These are phyloP conservation scores for Medicago arabica DNA, from an alignment of 306 rosid species.

Conservation along the genomic window DNA sequence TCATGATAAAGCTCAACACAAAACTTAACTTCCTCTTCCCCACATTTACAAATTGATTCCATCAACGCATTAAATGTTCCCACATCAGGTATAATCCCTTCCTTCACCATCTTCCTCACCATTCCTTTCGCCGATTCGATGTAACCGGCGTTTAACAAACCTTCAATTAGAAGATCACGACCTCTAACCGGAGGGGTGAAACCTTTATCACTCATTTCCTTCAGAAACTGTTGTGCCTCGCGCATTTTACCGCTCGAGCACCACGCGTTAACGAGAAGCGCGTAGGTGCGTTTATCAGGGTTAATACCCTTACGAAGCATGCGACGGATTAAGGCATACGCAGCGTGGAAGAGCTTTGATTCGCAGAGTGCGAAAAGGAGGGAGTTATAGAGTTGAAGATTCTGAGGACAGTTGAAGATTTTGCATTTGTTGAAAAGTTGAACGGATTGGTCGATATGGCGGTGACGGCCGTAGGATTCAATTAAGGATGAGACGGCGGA, in stretches of 20 bases:
- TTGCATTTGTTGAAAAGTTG: conserved; percentile 68
- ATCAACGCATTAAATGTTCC: conserved; percentile 70
- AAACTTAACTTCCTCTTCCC: conserved; percentile 69
- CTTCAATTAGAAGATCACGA: conserved; percentile 89
- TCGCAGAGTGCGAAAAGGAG: conserved; percentile 76
- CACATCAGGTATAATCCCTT: conserved; percentile 69
- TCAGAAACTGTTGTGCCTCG: conserved; percentile 73
- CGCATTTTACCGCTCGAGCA: conserved; percentile 80
- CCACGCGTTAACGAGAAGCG: conserved; percentile 83
- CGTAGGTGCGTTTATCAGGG: conserved; percentile 72
- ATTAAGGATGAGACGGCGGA: conserved; percentile 67
- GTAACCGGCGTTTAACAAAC: conserved; percentile 73
- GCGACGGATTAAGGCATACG: conserved; percentile 79
- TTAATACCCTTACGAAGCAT: conserved; percentile 64
- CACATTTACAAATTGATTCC: conserved; percentile 54
- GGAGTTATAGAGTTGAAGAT: conserved; percentile 66
- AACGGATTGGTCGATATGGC: conserved; percentile 73
- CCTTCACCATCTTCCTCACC: conserved; percentile 76
- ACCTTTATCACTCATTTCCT: conserved; percentile 83
- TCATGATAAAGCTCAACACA: conserved; percentile 64
- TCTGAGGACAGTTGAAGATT: conserved; percentile 57
- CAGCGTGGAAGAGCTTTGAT: conserved; percentile 75
- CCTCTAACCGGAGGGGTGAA: conserved; percentile 86
- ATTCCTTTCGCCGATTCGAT: conserved; percentile 76
- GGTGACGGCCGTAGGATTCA: conserved; percentile 74